Conservation (phyloP, 768 basidiomycete genomes). For the Trametes cinnabarina region DNA sequence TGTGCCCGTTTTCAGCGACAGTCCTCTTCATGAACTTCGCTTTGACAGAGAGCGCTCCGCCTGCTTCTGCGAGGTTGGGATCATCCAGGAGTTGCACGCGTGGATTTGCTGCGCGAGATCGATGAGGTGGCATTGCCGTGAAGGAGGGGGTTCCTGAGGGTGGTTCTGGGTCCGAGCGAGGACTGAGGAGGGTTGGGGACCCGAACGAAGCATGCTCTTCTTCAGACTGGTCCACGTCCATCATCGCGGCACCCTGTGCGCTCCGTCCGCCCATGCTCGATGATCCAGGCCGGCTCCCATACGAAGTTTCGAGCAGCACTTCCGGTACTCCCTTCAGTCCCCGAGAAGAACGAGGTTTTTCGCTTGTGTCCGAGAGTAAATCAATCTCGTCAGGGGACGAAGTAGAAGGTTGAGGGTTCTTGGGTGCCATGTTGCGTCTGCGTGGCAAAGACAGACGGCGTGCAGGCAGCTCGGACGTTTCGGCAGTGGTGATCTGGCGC, state of each 20-base stretch:
- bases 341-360: neutral
- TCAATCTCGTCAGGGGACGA: slow-evolving; percentile 19
- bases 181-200: neutral
- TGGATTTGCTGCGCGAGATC: slow-evolving; percentile 50
- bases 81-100: slow-evolving; percentile 50
- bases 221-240: slow-evolving; percentile 7
- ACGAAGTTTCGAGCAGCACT: neutral
- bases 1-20: neutral
- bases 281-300: neutral
- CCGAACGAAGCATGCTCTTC: slow-evolving; percentile 4
- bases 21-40: slow-evolving; percentile 37
- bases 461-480: neutral
- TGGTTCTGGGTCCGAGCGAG: neutral
- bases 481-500: neutral
- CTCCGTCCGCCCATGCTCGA: neutral
- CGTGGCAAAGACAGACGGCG: neutral
- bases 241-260: neutral
- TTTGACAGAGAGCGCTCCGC: slow-evolving; percentile 48
- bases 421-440: neutral
- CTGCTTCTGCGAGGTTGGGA: slow-evolving; percentile 24
- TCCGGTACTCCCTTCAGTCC: neutral
- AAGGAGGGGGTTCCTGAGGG: neutral
- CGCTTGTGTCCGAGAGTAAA: neutral
- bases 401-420: neutral
- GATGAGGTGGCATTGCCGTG: slow-evolving; percentile 37